Evolutionary conservation across 192 early-diverging fungal species (phyloP).

Genomic region (Mortierella antarctica): DNA sequence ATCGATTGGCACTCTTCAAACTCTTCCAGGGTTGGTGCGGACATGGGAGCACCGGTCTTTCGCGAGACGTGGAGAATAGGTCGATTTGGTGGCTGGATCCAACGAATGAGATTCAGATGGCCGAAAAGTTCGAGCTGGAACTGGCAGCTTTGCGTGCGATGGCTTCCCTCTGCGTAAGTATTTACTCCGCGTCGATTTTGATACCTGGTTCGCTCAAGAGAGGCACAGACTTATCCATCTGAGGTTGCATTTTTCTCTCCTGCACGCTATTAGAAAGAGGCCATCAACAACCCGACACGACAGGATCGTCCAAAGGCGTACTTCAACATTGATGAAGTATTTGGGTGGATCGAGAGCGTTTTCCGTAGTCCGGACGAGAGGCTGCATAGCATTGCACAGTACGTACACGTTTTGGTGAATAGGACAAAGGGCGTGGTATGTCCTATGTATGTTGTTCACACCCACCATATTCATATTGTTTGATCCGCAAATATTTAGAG

Average conservation of each 20-base stretch:
- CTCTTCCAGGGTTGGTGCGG: conserved; percentile 96
- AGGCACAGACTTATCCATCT: neutral
- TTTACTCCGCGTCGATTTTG: neutral
- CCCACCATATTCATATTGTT: conserved; percentile 26
- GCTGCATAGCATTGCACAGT: conserved; percentile 66
- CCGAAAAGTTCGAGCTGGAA: conserved; percentile 83
- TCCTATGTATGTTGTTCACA: neutral
- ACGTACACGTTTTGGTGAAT: conserved; percentile 8
- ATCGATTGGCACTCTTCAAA: conserved; percentile 78
- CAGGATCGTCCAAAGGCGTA: conserved; percentile 25
- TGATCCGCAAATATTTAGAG: conserved; percentile 44
- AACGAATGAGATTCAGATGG: conserved; percentile 71
- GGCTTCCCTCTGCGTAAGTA: conserved; percentile 81
- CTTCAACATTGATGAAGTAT: conserved; percentile 66
- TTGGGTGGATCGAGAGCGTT: conserved; percentile 73
- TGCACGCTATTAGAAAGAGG: conserved; percentile 52
- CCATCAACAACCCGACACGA: conserved; percentile 44
- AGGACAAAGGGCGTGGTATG: neutral
- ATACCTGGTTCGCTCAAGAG: no score
- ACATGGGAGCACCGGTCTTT: conserved; percentile 69
- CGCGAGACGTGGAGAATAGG: conserved; percentile 68
- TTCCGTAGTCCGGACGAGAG: conserved; percentile 68
- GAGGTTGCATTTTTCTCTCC: neutral
- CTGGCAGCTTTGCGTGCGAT: conserved; percentile 87
- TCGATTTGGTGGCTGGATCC: conserved; percentile 79